phyloP scores from a whole-genome alignment of 2,329 filamentous ascomycete species.

The Pestalotiopsis sp. region DNA sequence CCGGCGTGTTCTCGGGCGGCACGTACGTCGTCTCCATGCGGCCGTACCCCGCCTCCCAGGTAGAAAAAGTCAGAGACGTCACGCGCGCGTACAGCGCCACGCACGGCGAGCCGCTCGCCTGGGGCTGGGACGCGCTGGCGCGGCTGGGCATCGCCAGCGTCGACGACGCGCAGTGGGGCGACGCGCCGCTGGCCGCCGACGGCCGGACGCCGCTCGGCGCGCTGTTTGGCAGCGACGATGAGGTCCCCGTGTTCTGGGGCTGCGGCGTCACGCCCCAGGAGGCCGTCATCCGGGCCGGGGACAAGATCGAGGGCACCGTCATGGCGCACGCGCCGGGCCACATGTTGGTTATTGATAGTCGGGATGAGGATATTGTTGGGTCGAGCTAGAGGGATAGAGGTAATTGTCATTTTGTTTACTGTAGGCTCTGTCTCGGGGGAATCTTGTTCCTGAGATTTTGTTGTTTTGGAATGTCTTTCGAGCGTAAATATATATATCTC shows the following conservation, averaged over 20 bases:
- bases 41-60: conserved; percentile 48
- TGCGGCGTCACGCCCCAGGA: conserved; percentile 68
- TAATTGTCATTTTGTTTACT: not conserved
- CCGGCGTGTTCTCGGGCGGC: conserved; percentile 55
- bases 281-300: conserved; percentile 54
- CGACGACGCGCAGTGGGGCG: conserved; percentile 56
- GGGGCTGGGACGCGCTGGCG: conserved; percentile 59
- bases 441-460: not conserved
- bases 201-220: conserved; percentile 35
- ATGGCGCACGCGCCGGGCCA: conserved; percentile 64
- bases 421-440: too few relatives aligned
- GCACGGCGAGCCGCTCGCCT: conserved; percentile 65
- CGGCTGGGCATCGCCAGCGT: conserved; percentile 56
- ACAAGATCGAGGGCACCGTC: conserved; percentile 49
- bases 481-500: too few relatives aligned
- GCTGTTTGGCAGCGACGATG: conserved; percentile 35
- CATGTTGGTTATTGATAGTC: conserved; percentile 60
- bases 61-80: conserved; percentile 53
- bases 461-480: not conserved
- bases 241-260: conserved; percentile 61
- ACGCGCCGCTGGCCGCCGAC: conserved; percentile 40
- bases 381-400: not conserved
- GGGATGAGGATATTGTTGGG: conserved; percentile 36
- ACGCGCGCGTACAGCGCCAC: conserved; percentile 55
- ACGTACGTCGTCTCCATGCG: conserved; percentile 66